Conservation (phyloP, 1,284 basidiomycete species). For the Peniophora sp. region DNA sequence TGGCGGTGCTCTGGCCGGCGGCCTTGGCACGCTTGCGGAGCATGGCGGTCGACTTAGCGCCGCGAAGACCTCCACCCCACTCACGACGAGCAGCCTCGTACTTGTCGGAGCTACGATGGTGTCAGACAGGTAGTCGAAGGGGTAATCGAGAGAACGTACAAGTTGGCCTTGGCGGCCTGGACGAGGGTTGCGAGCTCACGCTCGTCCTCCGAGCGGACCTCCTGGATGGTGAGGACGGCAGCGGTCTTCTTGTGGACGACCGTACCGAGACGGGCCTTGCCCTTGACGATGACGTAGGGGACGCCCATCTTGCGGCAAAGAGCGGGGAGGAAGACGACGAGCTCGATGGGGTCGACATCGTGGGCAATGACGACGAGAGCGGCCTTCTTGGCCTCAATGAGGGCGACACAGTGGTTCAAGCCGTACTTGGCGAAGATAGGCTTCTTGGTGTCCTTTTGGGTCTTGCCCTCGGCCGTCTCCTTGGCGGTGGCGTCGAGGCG, state of each 20-base stretch:
- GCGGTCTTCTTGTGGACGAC: constrained; percentile 98
- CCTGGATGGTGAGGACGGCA: constrained; percentile 85
- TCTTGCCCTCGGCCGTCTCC: constrained; percentile 70
- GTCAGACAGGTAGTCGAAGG: constrained; percentile 3
- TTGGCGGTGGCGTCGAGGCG: constrained; percentile 77
- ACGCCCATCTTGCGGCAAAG: constrained; percentile 99
- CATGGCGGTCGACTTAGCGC: constrained; percentile 90
- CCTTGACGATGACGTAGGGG: constrained; percentile 97
- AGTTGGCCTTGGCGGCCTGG: constrained; percentile 95
- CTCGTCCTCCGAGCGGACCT: constrained; percentile 92
- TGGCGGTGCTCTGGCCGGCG: constrained; percentile 56
- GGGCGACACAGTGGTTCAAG: constrained; percentile 93
- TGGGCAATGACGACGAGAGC: constrained; percentile 94
- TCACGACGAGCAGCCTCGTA: constrained; percentile 86
- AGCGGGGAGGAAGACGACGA: constrained; percentile 96
- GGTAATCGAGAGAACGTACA: constrained; percentile 42
- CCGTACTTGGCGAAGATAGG: constrained; percentile 96
- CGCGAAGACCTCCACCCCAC: constrained; percentile 96
- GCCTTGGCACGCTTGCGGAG: constrained; percentile 93
- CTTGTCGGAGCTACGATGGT: constrained; percentile 74
- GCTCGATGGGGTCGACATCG: constrained; percentile 98
- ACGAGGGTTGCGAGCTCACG: constrained; percentile 91
- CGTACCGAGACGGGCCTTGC: constrained; percentile 94
- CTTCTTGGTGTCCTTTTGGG: constrained; percentile 71
- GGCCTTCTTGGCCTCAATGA: constrained; percentile 97